Base-by-base conservation (phyloP, 805 yeast species). In the Yarrowia hollandica region DNA sequence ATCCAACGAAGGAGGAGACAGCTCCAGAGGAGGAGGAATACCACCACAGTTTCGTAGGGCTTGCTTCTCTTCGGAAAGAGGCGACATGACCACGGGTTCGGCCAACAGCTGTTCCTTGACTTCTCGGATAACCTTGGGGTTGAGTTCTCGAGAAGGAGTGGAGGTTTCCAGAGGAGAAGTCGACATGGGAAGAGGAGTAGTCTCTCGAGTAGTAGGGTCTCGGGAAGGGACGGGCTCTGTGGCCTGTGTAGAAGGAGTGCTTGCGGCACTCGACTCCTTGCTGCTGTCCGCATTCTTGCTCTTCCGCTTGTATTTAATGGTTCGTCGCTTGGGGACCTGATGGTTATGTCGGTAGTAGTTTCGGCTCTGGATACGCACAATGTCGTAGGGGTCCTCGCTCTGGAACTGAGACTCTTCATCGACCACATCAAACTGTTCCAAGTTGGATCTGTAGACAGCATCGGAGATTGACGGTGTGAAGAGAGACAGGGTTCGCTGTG, bases 401-500 rank as follows among this genome's bases (percentile, higher is more conserved):
- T 62, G 62, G 26, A 55, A 55, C 23, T 71, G 72, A 58, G 75
- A 67, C 16, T 76, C 69, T 55, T 72, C 41, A 57, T 59, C 35
- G 41, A 56, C n/a, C 25, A 38, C 31, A 63, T 67, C 61, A 60
- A 64, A 62, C 71, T 61, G 71, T 65, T 65, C 64, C 69, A 74
- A 69, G 72, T 78, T 72, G 64, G 84, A 80, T 62, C 90, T 74
- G 64, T 82, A 85, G 16, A 84, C 77, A 2, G 83, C 78, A 62
- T 80, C 82, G 23, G 76, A 77, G 62, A 86, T 79, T 28, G 76
- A 74, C 4, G 88, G 83, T 0, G 88, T 79, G 22, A 80, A 77
- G 48, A 92, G 71, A n/a, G 88, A 82, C 62, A 92, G 76, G 0
- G 97, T 88, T 64, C 88, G 90, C 63, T 97, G 80, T 1, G 92